Conservation (phyloP, 1,284 basidiomycete species). For the Naganishia sp. region DNA sequence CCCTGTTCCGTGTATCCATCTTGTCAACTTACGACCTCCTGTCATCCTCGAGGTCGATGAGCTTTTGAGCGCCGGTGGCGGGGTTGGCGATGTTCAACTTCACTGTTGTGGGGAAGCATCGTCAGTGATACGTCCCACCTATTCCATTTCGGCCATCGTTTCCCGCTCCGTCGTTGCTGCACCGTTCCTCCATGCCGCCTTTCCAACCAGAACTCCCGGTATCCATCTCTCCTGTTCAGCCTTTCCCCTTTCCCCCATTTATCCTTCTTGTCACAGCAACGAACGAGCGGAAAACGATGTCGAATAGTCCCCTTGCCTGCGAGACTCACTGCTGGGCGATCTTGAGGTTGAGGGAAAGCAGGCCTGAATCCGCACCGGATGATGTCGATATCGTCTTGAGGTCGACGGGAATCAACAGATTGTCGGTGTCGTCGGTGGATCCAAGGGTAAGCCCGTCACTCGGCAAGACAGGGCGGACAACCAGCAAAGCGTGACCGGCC, state of each 20-base stretch:
- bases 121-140: slow-evolving; percentile 1
- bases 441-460: slow-evolving; percentile 1
- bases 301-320: neutral
- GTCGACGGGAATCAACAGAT: slow-evolving; percentile 6
- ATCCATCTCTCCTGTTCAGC: neutral
- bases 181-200: neutral
- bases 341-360: slow-evolving; percentile 28
- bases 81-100: slow-evolving; percentile 84
- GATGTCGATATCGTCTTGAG: neutral
- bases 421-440: slow-evolving; percentile 1
- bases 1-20: neutral
- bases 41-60: slow-evolving; percentile 91
- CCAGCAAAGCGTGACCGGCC: neutral
- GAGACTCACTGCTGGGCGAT: slow-evolving; percentile 33
- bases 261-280: slow-evolving; percentile 13
- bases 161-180: slow-evolving; percentile 22
- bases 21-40: slow-evolving; percentile 69
- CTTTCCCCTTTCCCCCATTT: neutral
- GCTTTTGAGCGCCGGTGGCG: slow-evolving; percentile 96
- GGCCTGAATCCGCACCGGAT: slow-evolving; percentile 22
- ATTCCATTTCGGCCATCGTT: neutral
- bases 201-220: neutral
- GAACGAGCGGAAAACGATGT: slow-evolving; percentile 24
- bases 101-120: slow-evolving; percentile 18
- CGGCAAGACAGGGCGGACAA: slow-evolving; percentile 1